phyloP scores from a whole-genome alignment of 108 stramenopile species.

The Cyclostephanos invisitatus region DNA sequence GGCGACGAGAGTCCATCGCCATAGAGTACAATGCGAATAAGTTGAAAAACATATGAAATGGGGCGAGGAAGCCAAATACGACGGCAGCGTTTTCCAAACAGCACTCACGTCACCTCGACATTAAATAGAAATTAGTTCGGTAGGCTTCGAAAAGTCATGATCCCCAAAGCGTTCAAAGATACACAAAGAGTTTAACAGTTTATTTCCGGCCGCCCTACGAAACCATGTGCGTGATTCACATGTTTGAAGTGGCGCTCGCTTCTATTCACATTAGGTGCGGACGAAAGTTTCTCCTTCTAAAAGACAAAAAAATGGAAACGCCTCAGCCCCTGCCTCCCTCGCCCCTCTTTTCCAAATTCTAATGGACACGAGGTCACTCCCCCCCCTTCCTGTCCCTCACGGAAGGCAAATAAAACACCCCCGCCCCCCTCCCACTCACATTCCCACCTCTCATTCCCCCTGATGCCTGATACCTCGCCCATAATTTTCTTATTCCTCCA shows the following conservation, averaged over 20 bases:
- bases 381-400: not conserved
- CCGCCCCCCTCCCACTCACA: not conserved
- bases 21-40: no score
- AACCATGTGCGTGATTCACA: not conserved
- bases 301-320: not conserved
- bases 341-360: not conserved
- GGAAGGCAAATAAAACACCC: not conserved
- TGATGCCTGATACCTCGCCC: not conserved
- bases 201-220: not conserved
- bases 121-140: no score
- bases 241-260: not conserved
- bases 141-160: no score
- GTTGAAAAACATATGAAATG: no score
- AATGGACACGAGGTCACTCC: not conserved
- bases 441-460: not conserved
- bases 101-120: no score
- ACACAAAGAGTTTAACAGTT: not conserved
- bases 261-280: not conserved
- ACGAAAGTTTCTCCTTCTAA: not conserved
- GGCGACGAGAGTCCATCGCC: no score
- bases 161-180: not conserved
- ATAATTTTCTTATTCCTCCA: not conserved
- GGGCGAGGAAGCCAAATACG: no score
- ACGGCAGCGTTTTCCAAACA: no score
- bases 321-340: no score